Evolutionary conservation across 106 monocot genomes (phyloP).

Genomic region (Acorus calamus): DNA sequence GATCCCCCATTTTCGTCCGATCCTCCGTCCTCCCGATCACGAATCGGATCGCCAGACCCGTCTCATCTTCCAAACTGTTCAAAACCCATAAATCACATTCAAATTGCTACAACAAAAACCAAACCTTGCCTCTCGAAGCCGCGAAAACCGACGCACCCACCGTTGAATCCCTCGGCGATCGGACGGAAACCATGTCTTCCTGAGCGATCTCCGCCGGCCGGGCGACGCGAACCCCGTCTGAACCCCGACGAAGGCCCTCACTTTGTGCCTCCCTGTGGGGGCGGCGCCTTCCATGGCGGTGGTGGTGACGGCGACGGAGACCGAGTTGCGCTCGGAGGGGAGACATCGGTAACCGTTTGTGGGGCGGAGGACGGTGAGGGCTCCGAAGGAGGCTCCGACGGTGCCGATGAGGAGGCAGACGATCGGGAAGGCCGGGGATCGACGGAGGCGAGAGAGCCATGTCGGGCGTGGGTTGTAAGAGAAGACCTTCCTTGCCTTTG

Average conservation of each 20-base stretch:
- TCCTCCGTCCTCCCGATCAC: constrained; percentile 80
- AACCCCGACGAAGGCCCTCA: constrained; percentile 89
- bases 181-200: constrained; percentile 88
- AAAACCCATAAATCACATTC: background rate
- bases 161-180: constrained; percentile 65
- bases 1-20: constrained; percentile 47
- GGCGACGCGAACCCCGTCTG: constrained; percentile 77
- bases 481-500: constrained; percentile 58
- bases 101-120: background rate
- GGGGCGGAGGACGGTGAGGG: constrained; percentile 2
- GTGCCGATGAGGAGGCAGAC: constrained; percentile 53
- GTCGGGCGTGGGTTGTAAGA: constrained; percentile 19
- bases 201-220: constrained; percentile 52
- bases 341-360: constrained; percentile 13
- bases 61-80: constrained; percentile 74
- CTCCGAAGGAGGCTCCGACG: constrained; percentile 48
- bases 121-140: background rate
- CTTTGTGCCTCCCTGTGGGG: constrained; percentile 41
- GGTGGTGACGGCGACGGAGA: constrained; percentile 29
- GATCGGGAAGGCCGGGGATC: constrained; percentile 29
- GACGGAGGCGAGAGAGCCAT: constrained; percentile 33
- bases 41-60: constrained; percentile 83
- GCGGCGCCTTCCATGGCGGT: constrained; percentile 7
- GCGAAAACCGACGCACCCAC: constrained; percentile 19
- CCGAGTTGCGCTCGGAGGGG: constrained; percentile 38